Conservation (phyloP, 192 early-diverging fungal species). For the Endogone sp. region DNA sequence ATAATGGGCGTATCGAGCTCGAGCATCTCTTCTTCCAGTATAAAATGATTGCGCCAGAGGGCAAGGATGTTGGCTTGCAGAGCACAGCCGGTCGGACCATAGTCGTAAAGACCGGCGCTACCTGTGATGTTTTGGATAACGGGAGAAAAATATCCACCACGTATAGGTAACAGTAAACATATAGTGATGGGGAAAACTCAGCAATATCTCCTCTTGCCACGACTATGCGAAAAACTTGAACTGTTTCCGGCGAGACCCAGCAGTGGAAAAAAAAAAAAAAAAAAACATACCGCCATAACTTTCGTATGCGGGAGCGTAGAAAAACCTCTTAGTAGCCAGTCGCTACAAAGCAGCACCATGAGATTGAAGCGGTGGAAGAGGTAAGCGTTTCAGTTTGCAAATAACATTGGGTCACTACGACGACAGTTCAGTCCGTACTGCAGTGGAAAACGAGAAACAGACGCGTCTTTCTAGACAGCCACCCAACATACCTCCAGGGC, state of each 20-base stretch:
- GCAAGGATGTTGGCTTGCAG: conserved; percentile 87
- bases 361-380: no score
- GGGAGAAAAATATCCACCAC: neutral
- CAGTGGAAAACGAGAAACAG: no score
- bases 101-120: conserved; percentile 96
- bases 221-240: no score
- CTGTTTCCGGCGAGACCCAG: no score
- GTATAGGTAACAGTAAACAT: neutral
- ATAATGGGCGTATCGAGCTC: conserved; percentile 98
- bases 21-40: conserved; percentile 99
- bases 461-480: no score
- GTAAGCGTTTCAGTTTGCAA: neutral
- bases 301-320: conserved; percentile 91
- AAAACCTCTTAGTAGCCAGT: conserved; percentile 91
- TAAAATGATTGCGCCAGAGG: conserved; percentile 94
- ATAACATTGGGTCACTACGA: no score
- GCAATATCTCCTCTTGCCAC: no score
- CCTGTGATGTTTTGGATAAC: conserved; percentile 51
- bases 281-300: conserved; percentile 83
- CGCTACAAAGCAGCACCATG: no score
- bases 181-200: neutral
- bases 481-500: conserved; percentile 26
- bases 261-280: no score
- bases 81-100: conserved; percentile 92
- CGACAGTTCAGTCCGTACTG: no score